Evolutionary conservation across 2,329 filamentous ascomycete species (phyloP), one percentile per base, ranked within the genome.

Genomic region (Scedosporium aurantiacum): DNA sequence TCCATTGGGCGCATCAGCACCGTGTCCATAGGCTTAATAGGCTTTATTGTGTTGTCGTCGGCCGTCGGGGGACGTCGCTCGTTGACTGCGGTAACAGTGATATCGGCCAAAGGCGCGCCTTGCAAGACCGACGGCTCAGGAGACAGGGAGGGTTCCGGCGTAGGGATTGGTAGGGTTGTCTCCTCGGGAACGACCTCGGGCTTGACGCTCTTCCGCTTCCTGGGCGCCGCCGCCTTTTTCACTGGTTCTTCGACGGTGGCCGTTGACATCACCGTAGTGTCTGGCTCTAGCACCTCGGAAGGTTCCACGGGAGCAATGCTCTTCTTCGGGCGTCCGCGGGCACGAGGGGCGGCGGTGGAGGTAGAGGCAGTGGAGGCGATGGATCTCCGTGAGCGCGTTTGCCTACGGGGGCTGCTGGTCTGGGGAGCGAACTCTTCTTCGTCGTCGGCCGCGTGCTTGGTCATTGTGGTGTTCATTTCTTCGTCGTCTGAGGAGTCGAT

Each of bases 1-100:
- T 97, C 93, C 87, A 96, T 92, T 0, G 93, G 93, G 71, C 85
- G 90, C 70, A 96, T 91, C 66, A 96, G 75, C 62, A 90, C 79
- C 0, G 90, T 89, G 67, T 90, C 84, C 75, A 90, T 85, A 1
- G 90, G 80, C 66, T 87, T 89, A 68, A 93, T 83, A 45, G 89
- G 88, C 72, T 89, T 89, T 55, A 87, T 75, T 1, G 82, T 78
- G 63, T 79, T 64, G 47, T 60, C 58, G 27, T 67, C 70, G 75
- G 63, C 74, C 78, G 70, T 82, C 72, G 66, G 80, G 74, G 66
- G 73, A 66, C 59, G 64, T 66, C 23, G 77, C 73, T 57, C 60
- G 71, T 91, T 91, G 67, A 88, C 75, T 47, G 81, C 82, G 23
- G 81, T 77, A 45, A 81, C 78, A 14, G 90, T 92, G 64, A 91